Conservation (phyloP, 441 rosid genomes). For the Pelargonium citronellum region DNA sequence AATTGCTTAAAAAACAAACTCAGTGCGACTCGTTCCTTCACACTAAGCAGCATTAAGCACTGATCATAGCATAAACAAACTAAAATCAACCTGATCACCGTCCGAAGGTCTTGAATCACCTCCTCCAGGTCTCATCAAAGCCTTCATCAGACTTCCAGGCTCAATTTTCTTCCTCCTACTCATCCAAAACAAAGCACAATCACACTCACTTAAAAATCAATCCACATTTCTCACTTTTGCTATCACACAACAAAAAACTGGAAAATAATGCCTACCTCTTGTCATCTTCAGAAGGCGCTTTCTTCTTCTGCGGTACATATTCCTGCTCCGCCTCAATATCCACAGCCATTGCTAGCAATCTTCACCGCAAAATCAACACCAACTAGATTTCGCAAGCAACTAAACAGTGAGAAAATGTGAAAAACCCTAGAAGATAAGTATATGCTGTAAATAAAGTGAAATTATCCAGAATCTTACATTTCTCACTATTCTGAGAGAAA, state of each 20-base stretch:
- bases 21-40: neutral
- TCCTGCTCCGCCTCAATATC: slow-evolving; percentile 34
- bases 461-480: neutral
- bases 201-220: neutral
- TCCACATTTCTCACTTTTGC: neutral
- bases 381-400: too few species aligned
- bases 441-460: neutral
- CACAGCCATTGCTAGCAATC: slow-evolving; percentile 35
- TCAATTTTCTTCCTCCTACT: slow-evolving; percentile 78
- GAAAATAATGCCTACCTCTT: slow-evolving; percentile 34
- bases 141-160: slow-evolving; percentile 91
- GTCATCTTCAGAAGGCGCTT: slow-evolving; percentile 56
- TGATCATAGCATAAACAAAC: neutral
- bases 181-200: neutral
- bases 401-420: neutral
- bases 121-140: slow-evolving; percentile 82
- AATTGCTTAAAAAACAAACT: neutral
- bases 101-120: slow-evolving; percentile 77
- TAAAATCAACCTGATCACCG: slow-evolving; percentile 75
- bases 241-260: neutral
- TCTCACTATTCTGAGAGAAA: neutral
- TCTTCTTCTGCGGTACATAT: slow-evolving; percentile 38
- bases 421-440: neutral
- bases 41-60: neutral
- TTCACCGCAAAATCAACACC: neutral